A percentile compares a stretch with the other conserved stretches of the same genome.
phyloP scores from a whole-genome alignment of 73 alveolate genomes.

The Uronychia binucleata region DNA sequence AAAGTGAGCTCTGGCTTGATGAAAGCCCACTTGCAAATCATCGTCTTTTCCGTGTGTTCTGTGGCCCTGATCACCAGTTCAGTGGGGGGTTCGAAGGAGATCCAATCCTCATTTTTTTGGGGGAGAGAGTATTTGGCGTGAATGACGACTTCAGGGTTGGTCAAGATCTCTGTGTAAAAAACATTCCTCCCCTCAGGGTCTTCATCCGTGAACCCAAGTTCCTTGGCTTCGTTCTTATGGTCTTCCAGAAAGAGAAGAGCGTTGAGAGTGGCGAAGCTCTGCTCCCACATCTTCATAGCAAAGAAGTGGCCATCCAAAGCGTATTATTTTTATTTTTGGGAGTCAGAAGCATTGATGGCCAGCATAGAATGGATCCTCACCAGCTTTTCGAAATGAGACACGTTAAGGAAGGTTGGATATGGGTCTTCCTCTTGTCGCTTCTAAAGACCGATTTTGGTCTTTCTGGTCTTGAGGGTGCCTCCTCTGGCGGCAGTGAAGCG shows the following conservation, averaged over 20 bases:
- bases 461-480: slow-evolving; percentile 60
- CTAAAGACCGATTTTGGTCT: slow-evolving; percentile 86
- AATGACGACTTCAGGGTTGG: slow-evolving; percentile 74
- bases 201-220: slow-evolving; percentile 70
- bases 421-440: slow-evolving; percentile 93
- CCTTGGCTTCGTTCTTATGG: slow-evolving; percentile 77
- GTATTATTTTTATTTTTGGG: slow-evolving; percentile 84
- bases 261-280: slow-evolving; percentile 68
- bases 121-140: slow-evolving; percentile 71
- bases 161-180: slow-evolving; percentile 68
- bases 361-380: slow-evolving; percentile 93
- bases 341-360: slow-evolving; percentile 83
- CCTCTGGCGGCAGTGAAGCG: slow-evolving; percentile 50
- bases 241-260: slow-evolving; percentile 72
- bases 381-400: slow-evolving; percentile 93
- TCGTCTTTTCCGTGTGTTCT: slow-evolving; percentile 73
- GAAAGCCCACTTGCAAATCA: slow-evolving; percentile 82
- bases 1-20: slow-evolving; percentile 79
- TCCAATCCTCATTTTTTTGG: slow-evolving; percentile 82
- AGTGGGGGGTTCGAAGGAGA: slow-evolving; percentile 75
- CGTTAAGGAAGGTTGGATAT: slow-evolving; percentile 89
- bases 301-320: slow-evolving; percentile 78
- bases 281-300: slow-evolving; percentile 77
- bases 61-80: slow-evolving; percentile 55
- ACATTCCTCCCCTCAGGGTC: slow-evolving; percentile 67